Evolutionary conservation across 768 basidiomycete species (phyloP), one percentile per base, ranked within the genome.

Genomic region (Amanita phalloides): DNA sequence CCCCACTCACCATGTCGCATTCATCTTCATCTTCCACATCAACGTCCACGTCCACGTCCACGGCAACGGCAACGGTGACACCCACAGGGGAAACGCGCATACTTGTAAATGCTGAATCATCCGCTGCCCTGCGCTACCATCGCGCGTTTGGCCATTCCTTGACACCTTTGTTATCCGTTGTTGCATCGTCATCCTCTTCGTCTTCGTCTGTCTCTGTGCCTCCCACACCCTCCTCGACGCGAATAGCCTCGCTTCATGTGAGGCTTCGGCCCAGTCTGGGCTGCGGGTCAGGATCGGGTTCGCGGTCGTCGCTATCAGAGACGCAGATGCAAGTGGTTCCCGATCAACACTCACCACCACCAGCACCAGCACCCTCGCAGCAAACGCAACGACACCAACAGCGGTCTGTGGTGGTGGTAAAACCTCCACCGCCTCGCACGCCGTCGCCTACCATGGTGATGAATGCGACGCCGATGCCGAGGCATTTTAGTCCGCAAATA

Each of bases 371-470:
- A 7, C 6, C 0, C 17, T n/a, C 14, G 7, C 13, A 37, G 4
- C 37, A 14, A 17, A 38, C 10, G 32, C 32, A 38, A 13, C 33
- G 9, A 30, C 28, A 30, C 7, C 28, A 11, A 13, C 33, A 33
- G 13, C 33, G 33, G 13, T 13, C 13, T 13, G 4, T 4, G 33
- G 11, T 4, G 33, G 11, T 1, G 33, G 33, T 13, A 5, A 33
- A 33, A 33, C 33, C 33, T 28, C 36, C 35, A 7, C 13, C 10
- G 36, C 17, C 35, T 36, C 33, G 39, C 13, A 51, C 49, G 6
- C 49, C 49, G 7, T 51, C 49, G n/a, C 49, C 49, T 51, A 51
- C 38, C 11, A 39, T 33, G 33, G 11, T 33, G 11, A 33, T 13
- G 33, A 13, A 4, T 13, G 10, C 41, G 14, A 33, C 33, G 2